These are phyloP conservation scores for Syncephalastrum monosporum DNA, from an alignment of 371 early-diverging fungal species.

Conservation along the genomic window DNA sequence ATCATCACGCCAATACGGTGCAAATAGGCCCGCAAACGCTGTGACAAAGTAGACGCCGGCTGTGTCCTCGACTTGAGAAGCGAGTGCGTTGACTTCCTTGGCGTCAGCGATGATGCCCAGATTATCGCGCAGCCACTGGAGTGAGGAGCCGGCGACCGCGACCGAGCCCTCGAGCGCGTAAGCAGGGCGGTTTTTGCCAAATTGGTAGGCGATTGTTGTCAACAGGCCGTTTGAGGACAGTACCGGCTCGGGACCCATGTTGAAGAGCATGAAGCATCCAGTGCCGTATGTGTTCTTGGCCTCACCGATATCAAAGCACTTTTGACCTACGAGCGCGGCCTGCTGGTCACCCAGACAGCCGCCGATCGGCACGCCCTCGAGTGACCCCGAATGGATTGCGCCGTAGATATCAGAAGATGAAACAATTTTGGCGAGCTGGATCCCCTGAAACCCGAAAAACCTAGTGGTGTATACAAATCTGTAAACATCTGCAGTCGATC, in stretches of 20 bases:
- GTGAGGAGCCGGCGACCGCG: slow-evolving; percentile 90
- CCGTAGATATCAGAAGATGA: slow-evolving; percentile 88
- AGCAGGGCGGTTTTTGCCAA: slow-evolving; percentile 68
- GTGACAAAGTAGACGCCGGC: slow-evolving; percentile 97
- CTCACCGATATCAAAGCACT: slow-evolving; percentile 67
- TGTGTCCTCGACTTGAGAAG: slow-evolving; percentile 64
- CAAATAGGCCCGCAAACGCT: slow-evolving; percentile 92
- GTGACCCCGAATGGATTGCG: slow-evolving; percentile 52
- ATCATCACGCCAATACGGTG: slow-evolving; percentile 94
- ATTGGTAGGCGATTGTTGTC: slow-evolving; percentile 91
- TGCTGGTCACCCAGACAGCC: slow-evolving; percentile 97
- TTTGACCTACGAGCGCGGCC: slow-evolving; percentile 94
- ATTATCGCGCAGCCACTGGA: slow-evolving; percentile 92
- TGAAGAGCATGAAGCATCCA: slow-evolving; percentile 95
- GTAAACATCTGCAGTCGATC: neutral
- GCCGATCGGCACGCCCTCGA: slow-evolving; percentile 70
- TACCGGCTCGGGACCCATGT: slow-evolving; percentile 81
- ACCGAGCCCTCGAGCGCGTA: slow-evolving; percentile 97
- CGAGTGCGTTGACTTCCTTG: slow-evolving; percentile 63
- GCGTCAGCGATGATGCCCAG: slow-evolving; percentile 74
- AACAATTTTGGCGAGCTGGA: slow-evolving; percentile 75
- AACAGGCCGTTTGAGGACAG: slow-evolving; percentile 83
- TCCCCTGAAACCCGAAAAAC: slow-evolving; percentile 34
- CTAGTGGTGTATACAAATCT: slow-evolving; percentile 10
- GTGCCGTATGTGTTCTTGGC: slow-evolving; percentile 97